Base-by-base conservation (phyloP, 768 basidiomycete species). In the Serpula lacrymans region DNA sequence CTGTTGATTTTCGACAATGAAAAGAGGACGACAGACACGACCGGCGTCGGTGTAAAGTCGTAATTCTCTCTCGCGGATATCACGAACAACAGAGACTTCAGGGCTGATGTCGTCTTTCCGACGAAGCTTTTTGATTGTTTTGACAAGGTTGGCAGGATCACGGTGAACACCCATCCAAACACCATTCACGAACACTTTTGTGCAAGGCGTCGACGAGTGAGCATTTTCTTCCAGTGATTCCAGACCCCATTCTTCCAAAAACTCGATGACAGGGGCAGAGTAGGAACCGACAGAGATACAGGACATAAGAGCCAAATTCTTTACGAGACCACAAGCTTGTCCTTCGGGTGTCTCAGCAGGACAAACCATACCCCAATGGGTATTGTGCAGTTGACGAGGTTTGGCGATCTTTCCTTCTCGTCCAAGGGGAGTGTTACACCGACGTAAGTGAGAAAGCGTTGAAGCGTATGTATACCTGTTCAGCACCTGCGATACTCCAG, bases 301-400 rank as follows among this genome's bases (percentile, higher is more conserved):
- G 4, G 95, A 71, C 93, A 98, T 95, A 50, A 98, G 80, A 0
- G 96, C 90, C 42, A 99, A 69, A 65, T 99, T 98, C 71, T 99
- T 98, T 66, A 98, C 96, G 31, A 98, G 78, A 66, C 96, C 96
- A 66, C 96, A 99, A 46, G 96, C 96, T 62, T 98, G 96, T 33
- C 96, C 96, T 80, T 99, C 96, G 1, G 96, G 96, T 3, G 96
- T 99, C 64, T 99, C 96, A 27, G 96, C 96, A 30, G 96, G 96
- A 58, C 96, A 99, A 14, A 99, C 96, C 96, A 99, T 98, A 26
- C 96, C 96, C 96, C 96, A 99, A 55, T 99, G 96, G 1, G 96
- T 97, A 56, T 99, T 99, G 64, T 99, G 96, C 41, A 99, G 71
- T 54, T 99, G 96, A 53, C 96, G 96, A 42, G 96, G 96, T 61